A percentile compares a stretch with the other conserved stretches of the same genome.
phyloP scores from a whole-genome alignment of 129 eudicot species.

The Ambrosia artemisiifolia region DNA sequence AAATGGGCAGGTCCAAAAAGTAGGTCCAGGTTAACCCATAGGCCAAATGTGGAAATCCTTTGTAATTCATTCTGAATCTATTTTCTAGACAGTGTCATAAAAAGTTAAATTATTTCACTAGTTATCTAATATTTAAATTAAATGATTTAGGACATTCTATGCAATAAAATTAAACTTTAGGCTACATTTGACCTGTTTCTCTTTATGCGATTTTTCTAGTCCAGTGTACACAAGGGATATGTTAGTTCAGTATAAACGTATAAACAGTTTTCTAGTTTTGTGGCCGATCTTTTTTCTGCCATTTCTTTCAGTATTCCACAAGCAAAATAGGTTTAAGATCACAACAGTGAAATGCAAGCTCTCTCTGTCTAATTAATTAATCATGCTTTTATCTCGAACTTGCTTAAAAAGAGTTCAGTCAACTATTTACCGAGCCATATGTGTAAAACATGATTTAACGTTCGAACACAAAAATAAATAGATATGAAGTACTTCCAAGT shows the following conservation, averaged over 20 bases:
- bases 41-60: background rate
- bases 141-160: background rate
- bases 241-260: background rate
- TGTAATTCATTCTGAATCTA: background rate
- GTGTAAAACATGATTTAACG: background rate
- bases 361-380: background rate
- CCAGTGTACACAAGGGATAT: background rate
- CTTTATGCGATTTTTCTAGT: background rate
- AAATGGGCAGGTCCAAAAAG: background rate
- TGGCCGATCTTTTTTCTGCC: background rate
- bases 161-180: background rate
- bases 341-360: constrained; percentile 3
- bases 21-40: background rate
- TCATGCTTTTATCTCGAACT: background rate
- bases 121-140: background rate
- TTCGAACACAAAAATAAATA: background rate
- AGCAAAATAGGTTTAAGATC: constrained; percentile 1
- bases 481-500: background rate
- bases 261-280: background rate
- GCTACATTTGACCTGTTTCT: background rate
- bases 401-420: constrained; percentile 10
- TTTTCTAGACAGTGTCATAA: background rate
- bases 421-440: background rate
- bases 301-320: background rate
- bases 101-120: background rate